These are phyloP conservation scores for Mycena rosella DNA, from an alignment of 768 basidiomycete species.

Conservation along the genomic window DNA sequence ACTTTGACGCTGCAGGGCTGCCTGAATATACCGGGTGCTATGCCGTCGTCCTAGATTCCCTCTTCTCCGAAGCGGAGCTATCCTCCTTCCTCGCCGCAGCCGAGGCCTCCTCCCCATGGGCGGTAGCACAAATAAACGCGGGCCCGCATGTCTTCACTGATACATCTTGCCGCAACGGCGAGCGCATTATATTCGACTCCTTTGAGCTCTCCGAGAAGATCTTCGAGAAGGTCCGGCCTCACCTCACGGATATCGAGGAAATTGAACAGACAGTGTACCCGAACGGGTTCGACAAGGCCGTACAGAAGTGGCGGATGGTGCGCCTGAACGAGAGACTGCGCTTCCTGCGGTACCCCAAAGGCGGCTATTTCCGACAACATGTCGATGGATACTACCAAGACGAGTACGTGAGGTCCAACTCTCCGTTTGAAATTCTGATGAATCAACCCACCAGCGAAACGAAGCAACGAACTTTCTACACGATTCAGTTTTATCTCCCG, in stretches of 20 bases:
- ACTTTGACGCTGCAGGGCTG: slow-evolving; percentile 25
- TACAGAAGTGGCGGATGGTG: slow-evolving; percentile 37
- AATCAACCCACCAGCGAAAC: slow-evolving; percentile 4
- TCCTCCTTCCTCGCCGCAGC: slow-evolving; percentile 21
- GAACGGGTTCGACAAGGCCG: neutral
- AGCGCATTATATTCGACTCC: slow-evolving; percentile 35
- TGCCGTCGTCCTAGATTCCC: slow-evolving; percentile 32
- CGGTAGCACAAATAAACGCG: slow-evolving; percentile 30
- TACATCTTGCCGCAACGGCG: slow-evolving; percentile 29
- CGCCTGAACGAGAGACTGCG: slow-evolving; percentile 34
- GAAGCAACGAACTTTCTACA: slow-evolving; percentile 31
- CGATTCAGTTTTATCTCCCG: slow-evolving; percentile 36
- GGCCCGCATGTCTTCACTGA: slow-evolving; percentile 20
- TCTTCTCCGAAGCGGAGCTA: slow-evolving; percentile 11
- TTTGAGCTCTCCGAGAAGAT: slow-evolving; percentile 25
- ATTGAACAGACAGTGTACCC: slow-evolving; percentile 16
- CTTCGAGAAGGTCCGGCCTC: slow-evolving; percentile 28
- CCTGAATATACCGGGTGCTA: slow-evolving; percentile 30
- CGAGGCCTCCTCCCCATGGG: slow-evolving; percentile 16
- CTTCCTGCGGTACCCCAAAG: slow-evolving; percentile 30
- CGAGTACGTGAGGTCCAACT: slow-evolving; percentile 1
- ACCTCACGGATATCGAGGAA: slow-evolving; percentile 28
- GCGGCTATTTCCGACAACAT: slow-evolving; percentile 29
- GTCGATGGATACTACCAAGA: slow-evolving; percentile 15
- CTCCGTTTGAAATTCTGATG: neutral